A percentile compares a stretch with the other conserved stretches of the same genome.
Evolutionary conservation across 495 filamentous ascomycete species (phyloP).

Genomic region (Hypoxylon fuscum): DNA sequence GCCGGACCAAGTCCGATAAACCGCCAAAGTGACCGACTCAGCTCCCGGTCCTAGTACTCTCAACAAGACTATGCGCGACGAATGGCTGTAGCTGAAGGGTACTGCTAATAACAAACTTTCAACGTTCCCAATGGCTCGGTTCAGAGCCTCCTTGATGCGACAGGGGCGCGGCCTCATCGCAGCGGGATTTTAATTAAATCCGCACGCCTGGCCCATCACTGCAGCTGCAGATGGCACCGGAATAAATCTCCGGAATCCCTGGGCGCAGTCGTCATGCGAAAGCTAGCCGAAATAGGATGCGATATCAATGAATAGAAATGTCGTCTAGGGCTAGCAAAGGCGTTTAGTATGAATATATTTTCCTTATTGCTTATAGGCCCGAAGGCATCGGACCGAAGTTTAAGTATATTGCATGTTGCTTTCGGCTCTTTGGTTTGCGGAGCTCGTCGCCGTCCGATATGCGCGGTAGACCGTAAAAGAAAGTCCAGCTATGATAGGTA

Average conservation of each 20-base stretch:
- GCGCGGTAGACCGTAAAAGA: too few relatives aligned
- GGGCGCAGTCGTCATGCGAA: neutral
- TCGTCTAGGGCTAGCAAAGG: too few relatives aligned
- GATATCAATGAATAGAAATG: neutral
- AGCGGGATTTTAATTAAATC: conserved; percentile 14
- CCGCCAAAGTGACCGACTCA: too few relatives aligned
- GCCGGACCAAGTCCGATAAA: too few relatives aligned
- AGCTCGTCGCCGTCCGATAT: too few relatives aligned
- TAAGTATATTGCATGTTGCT: neutral
- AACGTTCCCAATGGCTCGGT: conserved; percentile 19
- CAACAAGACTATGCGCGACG: conserved; percentile 10
- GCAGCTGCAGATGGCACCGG: conserved; percentile 13
- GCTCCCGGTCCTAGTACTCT: neutral
- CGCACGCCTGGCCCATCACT: neutral
- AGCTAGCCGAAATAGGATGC: conserved; percentile 7
- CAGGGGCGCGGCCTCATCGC: neutral
- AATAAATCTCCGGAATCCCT: conserved; percentile 3
- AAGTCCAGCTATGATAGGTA: too few relatives aligned
- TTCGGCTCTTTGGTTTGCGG: conserved; percentile 17
- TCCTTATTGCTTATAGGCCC: conserved; percentile 16
- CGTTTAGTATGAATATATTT: neutral
- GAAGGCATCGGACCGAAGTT: conserved; percentile 34
- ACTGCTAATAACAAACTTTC: conserved; percentile 1
- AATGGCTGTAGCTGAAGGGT: conserved; percentile 18
- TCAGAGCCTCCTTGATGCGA: conserved; percentile 6